Percentiles rank a stretch among this genome's conserved stretches.
Conservation (phyloP, 176 grass and related monocot genomes). For the Oryza australiensis region DNA sequence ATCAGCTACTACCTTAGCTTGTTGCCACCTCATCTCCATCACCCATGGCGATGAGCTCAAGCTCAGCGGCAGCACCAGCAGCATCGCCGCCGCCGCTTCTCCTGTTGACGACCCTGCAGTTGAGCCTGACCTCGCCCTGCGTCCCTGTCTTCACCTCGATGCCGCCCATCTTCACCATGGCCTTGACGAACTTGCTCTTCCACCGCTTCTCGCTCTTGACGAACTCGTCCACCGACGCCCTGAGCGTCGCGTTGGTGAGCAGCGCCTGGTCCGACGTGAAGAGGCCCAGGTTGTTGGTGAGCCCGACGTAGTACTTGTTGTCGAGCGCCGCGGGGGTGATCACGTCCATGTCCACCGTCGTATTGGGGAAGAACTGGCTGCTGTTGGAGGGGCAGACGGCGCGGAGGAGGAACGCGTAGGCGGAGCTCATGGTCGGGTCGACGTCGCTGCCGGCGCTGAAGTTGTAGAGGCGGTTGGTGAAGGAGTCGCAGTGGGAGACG, state of each 20-base stretch:
- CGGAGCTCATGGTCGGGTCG: constrained; percentile 56
- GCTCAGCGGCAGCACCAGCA: constrained; percentile 14
- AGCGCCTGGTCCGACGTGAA: constrained; percentile 65
- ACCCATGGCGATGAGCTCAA: not conserved
- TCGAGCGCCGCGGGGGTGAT: constrained; percentile 60
- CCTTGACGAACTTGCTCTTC: constrained; percentile 59
- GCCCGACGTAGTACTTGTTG: constrained; percentile 71
- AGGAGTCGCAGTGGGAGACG: constrained; percentile 54
- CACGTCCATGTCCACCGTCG: constrained; percentile 54
- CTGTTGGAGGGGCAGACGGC: constrained; percentile 53
- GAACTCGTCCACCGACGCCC: constrained; percentile 50
- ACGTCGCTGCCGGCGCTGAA: constrained; percentile 52
- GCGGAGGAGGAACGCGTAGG: constrained; percentile 60
- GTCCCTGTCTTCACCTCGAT: constrained; percentile 69
- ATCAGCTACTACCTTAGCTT: not conserved
- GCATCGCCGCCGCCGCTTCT: not conserved
- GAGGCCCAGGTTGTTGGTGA: constrained; percentile 54
- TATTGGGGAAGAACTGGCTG: constrained; percentile 57
- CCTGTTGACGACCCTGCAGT: constrained; percentile 66
- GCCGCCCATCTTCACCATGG: constrained; percentile 76
- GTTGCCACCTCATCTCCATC: not conserved
- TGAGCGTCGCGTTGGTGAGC: constrained; percentile 58
- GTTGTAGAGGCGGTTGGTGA: constrained; percentile 50
- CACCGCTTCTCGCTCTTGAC: constrained; percentile 53
- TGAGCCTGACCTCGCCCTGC: constrained; percentile 69